A percentile compares a stretch with the other conserved stretches of the same genome.
These are phyloP conservation scores for Ogataea zsoltii DNA, from an alignment of 805 yeast species.

Conservation along the genomic window DNA sequence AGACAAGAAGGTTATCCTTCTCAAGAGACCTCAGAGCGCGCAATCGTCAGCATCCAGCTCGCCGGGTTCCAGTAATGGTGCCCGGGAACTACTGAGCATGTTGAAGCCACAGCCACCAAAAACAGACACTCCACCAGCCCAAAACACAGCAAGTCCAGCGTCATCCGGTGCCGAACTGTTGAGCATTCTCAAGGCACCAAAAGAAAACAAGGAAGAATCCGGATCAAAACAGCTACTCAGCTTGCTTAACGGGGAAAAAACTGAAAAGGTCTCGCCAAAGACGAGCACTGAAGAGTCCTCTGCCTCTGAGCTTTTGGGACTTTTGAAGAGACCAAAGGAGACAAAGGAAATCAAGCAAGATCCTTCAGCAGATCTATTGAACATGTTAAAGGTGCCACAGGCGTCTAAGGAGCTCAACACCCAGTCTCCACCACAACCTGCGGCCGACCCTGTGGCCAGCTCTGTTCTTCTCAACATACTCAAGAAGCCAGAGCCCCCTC, in stretches of 20 bases:
- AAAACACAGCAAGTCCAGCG: background rate
- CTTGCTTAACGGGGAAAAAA: constrained; percentile 4
- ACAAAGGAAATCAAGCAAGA: constrained; percentile 3
- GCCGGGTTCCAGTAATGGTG: background rate
- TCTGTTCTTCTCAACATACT: constrained; percentile 13
- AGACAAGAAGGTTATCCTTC: constrained; percentile 12
- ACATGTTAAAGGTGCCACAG: background rate
- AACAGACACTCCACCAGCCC: background rate
- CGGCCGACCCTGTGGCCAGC: too few relatives aligned
- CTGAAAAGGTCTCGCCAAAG: background rate
- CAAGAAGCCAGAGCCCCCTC: constrained; percentile 8
- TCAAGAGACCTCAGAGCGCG: constrained; percentile 12
- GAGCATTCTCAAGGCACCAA: constrained; percentile 13
- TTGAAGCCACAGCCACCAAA: background rate
- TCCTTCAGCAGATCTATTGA: constrained; percentile 10
- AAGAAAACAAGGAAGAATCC: background rate
- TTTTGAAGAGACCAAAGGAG: constrained; percentile 8
- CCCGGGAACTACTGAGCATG: constrained; percentile 6
- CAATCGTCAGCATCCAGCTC: constrained; percentile 1
- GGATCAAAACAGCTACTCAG: constrained; percentile 4
- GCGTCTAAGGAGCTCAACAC: background rate
- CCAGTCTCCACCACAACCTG: too few relatives aligned
- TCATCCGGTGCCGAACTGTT: constrained; percentile 10
- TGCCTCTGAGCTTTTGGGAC: constrained; percentile 11
- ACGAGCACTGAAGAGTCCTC: background rate